Percentiles rank a stretch among this genome's conserved stretches.
phyloP scores from a whole-genome alignment of 306 rosid genomes.

The Trichosanthes cucumerina region DNA sequence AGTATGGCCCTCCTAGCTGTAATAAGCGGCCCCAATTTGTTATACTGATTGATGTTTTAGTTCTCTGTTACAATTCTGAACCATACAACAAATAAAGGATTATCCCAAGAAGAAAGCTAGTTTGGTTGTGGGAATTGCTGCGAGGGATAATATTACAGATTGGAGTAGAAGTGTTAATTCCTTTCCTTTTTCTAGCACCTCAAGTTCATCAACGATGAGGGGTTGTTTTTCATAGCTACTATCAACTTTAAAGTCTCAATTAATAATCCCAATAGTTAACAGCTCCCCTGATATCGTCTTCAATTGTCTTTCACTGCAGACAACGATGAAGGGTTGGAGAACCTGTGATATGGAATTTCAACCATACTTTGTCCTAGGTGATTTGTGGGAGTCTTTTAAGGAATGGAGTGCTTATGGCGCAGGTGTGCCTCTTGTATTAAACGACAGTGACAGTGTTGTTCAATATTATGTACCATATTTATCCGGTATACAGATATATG shows the following conservation, averaged over 20 bases:
- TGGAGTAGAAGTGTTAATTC: not conserved
- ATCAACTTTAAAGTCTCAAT: not conserved
- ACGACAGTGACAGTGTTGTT: conserved; percentile 56
- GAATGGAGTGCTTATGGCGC: conserved; percentile 97
- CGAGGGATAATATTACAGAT: not conserved
- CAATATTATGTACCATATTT: conserved; percentile 82
- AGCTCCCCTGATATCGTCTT: not conserved
- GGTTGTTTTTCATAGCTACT: not conserved
- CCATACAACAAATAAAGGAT: not conserved
- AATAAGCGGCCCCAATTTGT: not conserved
- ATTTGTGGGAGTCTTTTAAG: conserved; percentile 80
- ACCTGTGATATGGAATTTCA: conserved; percentile 36
- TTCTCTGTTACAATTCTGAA: not conserved
- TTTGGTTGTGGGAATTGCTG: not conserved
- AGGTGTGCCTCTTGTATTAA: conserved; percentile 79
- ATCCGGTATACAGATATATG: conserved; percentile 80
- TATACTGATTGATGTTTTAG: not conserved
- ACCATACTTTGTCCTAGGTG: conserved; percentile 73
- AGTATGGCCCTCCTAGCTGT: not conserved
- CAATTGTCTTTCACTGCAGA: conserved; percentile 34
- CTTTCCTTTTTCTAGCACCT: not conserved
- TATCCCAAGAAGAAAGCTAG: not conserved
- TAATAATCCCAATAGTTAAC: not conserved
- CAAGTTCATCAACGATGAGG: not conserved
- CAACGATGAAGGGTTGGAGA: conserved; percentile 34